Conservation (phyloP, 1,284 basidiomycete species). For the Ceratobasidium theobromae region DNA sequence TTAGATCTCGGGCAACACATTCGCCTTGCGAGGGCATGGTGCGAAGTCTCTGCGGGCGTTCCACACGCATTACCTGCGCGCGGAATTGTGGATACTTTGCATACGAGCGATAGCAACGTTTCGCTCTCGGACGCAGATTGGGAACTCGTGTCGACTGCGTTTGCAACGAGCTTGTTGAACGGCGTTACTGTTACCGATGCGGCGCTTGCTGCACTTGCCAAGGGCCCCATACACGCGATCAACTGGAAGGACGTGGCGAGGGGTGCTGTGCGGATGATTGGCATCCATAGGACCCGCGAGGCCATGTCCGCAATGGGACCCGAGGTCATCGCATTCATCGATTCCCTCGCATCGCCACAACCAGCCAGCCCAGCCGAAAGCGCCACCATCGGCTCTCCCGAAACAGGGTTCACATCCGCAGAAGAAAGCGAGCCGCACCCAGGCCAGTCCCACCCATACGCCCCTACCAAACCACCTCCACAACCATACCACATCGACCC, state of each 20-base stretch:
- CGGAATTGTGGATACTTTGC: slow-evolving; percentile 19
- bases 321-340: slow-evolving; percentile 31
- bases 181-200: slow-evolving; percentile 19
- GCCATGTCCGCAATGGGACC: slow-evolving; percentile 28
- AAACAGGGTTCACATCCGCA: slow-evolving; percentile 27
- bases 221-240: slow-evolving; percentile 10
- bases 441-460: background rate
- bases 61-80: slow-evolving; percentile 21
- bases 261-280: slow-evolving; percentile 1
- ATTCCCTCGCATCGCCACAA: slow-evolving; percentile 21
- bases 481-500: slow-evolving; percentile 25
- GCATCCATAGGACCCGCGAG: slow-evolving; percentile 23
- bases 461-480: background rate
- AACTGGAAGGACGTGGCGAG: slow-evolving; percentile 29
- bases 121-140: slow-evolving; percentile 5
- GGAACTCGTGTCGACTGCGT: slow-evolving; percentile 22
- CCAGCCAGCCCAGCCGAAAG: slow-evolving; percentile 14
- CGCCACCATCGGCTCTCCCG: slow-evolving; percentile 5
- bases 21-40: slow-evolving; percentile 12
- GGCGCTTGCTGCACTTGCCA: slow-evolving; percentile 16
- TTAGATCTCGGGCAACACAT: slow-evolving; percentile 18
- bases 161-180: slow-evolving; percentile 16
- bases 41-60: slow-evolving; percentile 7
- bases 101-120: background rate
- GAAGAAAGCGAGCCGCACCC: slow-evolving; percentile 3